Evolutionary conservation across 2,329 filamentous ascomycete species (phyloP).

Genomic region (Phoma sp.): DNA sequence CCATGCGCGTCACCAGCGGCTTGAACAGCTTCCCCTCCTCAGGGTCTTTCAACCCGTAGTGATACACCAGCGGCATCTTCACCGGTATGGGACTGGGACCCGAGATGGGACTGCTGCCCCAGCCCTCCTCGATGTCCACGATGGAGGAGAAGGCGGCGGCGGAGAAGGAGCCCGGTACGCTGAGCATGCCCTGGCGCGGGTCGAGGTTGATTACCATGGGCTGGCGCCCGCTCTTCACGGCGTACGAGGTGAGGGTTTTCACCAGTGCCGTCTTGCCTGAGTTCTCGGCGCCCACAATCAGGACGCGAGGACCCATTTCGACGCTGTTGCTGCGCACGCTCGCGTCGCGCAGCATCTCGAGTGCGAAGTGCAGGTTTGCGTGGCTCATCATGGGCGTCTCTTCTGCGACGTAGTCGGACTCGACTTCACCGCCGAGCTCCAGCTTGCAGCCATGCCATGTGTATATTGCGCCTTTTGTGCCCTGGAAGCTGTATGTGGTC

Average conservation of each 20-base stretch:
- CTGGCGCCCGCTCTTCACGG: conserved; percentile 73
- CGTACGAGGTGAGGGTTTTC: conserved; percentile 79
- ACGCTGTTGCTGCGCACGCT: conserved; percentile 51
- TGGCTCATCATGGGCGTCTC: conserved; percentile 83
- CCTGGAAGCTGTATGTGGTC: conserved; percentile 79
- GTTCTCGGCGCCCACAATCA: conserved; percentile 79
- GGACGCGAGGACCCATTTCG: conserved; percentile 74
- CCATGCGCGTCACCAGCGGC: conserved; percentile 75
- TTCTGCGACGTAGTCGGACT: conserved; percentile 72
- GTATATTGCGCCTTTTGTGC: conserved; percentile 84
- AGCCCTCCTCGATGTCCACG: conserved; percentile 86
- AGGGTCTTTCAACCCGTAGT: conserved; percentile 76
- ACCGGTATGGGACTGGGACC: conserved; percentile 87
- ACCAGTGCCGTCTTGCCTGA: conserved; percentile 83
- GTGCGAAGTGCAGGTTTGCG: conserved; percentile 85
- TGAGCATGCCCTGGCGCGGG: conserved; percentile 68
- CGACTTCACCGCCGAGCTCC: conserved; percentile 75
- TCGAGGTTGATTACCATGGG: conserved; percentile 86
- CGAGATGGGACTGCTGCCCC: conserved; percentile 88
- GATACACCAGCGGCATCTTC: conserved; percentile 90
- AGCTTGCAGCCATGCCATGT: conserved; percentile 91
- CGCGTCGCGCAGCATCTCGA: conserved; percentile 73
- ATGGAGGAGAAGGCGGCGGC: conserved; percentile 86
- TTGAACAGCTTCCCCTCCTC: conserved; percentile 75
- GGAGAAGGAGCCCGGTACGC: conserved; percentile 74